Evolutionary conservation across 2,329 filamentous ascomycete species (phyloP).

Genomic region (Fusarium subtropicale): DNA sequence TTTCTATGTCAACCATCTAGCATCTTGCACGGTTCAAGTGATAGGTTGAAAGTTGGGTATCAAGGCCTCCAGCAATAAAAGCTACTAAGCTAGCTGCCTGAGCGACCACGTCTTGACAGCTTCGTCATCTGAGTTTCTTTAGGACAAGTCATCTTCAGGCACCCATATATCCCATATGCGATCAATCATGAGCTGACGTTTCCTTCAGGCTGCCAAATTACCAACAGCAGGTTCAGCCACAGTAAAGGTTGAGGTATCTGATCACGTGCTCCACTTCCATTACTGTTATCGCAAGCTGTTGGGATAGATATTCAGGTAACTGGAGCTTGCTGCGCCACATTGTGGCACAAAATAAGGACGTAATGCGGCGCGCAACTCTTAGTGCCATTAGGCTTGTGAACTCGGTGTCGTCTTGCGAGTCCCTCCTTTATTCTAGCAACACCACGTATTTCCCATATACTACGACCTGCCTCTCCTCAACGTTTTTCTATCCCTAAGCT

Average conservation of each 20-base stretch:
- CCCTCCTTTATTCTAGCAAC: constrained; percentile 50
- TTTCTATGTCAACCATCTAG: not conserved
- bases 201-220: constrained; percentile 41
- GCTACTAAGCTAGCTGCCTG: constrained; percentile 7
- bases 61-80: constrained; percentile 5
- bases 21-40: not conserved
- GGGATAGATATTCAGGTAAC: not conserved
- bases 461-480: constrained; percentile 16
- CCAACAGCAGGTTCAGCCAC: constrained; percentile 34
- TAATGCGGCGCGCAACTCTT: constrained; percentile 45
- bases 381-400: constrained; percentile 50
- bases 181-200: constrained; percentile 44
- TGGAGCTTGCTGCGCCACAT: constrained; percentile 36
- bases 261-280: constrained; percentile 31
- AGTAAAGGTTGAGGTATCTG: not conserved
- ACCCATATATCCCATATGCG: constrained; percentile 15
- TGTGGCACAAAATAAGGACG: constrained; percentile 43
- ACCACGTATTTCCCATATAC: constrained; percentile 43
- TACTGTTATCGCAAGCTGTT: not conserved
- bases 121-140: constrained; percentile 2
- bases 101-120: constrained; percentile 5
- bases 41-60: not conserved
- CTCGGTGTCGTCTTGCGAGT: constrained; percentile 50
- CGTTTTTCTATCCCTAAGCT: constrained; percentile 16
- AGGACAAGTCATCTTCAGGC: constrained; percentile 20